These are phyloP conservation scores for Haematococcus lacustris DNA, from an alignment of 139 green algal genomes.

Conservation along the genomic window DNA sequence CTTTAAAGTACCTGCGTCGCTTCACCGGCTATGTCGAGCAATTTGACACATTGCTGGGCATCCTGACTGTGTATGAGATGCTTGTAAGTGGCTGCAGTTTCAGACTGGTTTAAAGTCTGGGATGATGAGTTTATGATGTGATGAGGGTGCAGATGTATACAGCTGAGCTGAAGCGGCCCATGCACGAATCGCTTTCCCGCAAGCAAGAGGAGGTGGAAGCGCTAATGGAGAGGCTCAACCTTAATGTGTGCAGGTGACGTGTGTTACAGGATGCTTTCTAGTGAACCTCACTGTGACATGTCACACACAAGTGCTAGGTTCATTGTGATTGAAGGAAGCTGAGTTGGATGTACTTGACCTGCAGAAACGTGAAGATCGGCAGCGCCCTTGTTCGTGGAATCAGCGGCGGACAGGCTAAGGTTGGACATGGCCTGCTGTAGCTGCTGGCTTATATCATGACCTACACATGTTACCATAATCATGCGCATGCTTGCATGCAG, in stretches of 20 bases:
- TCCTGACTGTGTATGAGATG: conserved; percentile 64
- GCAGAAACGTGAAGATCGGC: conserved; percentile 37
- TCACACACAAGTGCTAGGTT: too few relatives aligned
- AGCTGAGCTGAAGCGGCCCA: conserved; percentile 63
- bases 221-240: conserved; percentile 21
- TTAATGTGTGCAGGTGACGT: conserved; percentile 15
- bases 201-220: conserved; percentile 54
- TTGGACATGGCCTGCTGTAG: too few relatives aligned
- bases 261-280: too few relatives aligned
- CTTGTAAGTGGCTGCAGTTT: conserved; percentile 40
- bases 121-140: too few relatives aligned
- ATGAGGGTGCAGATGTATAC: too few relatives aligned
- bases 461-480: too few relatives aligned
- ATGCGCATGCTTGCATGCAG: conserved; percentile 3
- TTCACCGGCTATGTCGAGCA: conserved; percentile 74
- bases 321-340: too few relatives aligned
- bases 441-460: too few relatives aligned
- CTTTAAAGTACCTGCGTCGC: conserved; percentile 53
- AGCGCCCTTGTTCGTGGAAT: conserved; percentile 48
- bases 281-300: too few relatives aligned
- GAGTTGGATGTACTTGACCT: too few relatives aligned
- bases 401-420: conserved; percentile 59
- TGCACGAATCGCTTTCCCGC: conserved; percentile 19
- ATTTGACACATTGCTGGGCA: conserved; percentile 59
- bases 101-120: too few relatives aligned